A percentile compares a stretch with the other conserved stretches of the same genome.
These are phyloP conservation scores for Stagonosporopsis vannaccii DNA, from an alignment of 2,329 filamentous ascomycete genomes.

Conservation along the genomic window DNA sequence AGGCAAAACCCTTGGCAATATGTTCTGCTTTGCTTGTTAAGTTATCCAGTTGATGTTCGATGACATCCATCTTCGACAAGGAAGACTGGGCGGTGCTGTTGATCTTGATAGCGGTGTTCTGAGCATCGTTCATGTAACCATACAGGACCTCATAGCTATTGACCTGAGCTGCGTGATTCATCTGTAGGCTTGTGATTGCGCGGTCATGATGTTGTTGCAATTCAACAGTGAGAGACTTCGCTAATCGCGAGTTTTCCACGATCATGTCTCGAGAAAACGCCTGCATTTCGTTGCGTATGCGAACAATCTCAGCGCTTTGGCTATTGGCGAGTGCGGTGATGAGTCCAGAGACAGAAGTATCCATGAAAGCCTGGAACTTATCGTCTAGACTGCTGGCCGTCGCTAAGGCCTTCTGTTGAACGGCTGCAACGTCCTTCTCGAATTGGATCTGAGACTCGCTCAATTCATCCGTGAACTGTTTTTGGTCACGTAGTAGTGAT, in stretches of 20 bases:
- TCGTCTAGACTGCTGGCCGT: conserved; percentile 25
- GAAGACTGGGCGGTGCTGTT: conserved; percentile 21
- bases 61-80: conserved; percentile 24
- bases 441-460: conserved; percentile 30
- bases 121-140: conserved; percentile 21
- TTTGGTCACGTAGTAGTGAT: conserved; percentile 32
- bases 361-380: conserved; percentile 32
- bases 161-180: conserved; percentile 30
- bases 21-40: conserved; percentile 31
- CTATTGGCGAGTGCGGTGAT: conserved; percentile 26
- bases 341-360: conserved; percentile 27
- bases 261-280: conserved; percentile 30
- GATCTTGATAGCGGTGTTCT: conserved; percentile 21
- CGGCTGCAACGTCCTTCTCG: conserved; percentile 24
- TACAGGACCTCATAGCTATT: conserved; percentile 25
- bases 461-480: conserved; percentile 30
- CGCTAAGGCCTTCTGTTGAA: conserved; percentile 31
- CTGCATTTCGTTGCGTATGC: conserved; percentile 29
- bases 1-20: conserved; percentile 32
- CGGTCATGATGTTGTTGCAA: conserved; percentile 27
- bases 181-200: conserved; percentile 19
- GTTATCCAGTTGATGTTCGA: conserved; percentile 26
- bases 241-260: conserved; percentile 25
- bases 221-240: conserved; percentile 22
- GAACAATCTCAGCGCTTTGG: conserved; percentile 24